A percentile compares a stretch with the other conserved stretches of the same genome.
Conservation (phyloP, 345 rosid genomes). For the Rhizophora apiculata region DNA sequence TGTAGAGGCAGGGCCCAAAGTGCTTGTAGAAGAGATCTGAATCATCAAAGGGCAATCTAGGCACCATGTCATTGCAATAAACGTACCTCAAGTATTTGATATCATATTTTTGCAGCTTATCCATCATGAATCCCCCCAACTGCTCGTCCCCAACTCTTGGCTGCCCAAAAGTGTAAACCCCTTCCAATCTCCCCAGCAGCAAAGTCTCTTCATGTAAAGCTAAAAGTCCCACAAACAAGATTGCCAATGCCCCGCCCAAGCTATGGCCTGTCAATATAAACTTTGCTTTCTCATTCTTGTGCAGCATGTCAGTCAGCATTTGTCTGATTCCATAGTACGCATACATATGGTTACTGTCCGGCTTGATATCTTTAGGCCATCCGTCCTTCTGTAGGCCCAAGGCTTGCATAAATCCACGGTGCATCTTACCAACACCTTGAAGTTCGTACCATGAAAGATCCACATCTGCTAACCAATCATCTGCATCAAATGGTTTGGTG, state of each 20-base stretch:
- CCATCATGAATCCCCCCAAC: slow-evolving; percentile 15
- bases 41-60: slow-evolving; percentile 24
- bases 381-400: slow-evolving; percentile 47
- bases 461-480: slow-evolving; percentile 42
- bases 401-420: slow-evolving; percentile 59
- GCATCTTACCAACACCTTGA: slow-evolving; percentile 46
- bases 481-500: slow-evolving; percentile 52
- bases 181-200: slow-evolving; percentile 23
- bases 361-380: slow-evolving; percentile 6
- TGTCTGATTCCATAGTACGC: slow-evolving; percentile 21
- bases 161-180: slow-evolving; percentile 25
- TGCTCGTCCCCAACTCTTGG: slow-evolving; percentile 21
- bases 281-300: slow-evolving; percentile 13
- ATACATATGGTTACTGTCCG: not conserved
- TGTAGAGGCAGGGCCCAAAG: slow-evolving; percentile 18
- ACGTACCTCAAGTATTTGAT: slow-evolving; percentile 17
- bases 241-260: slow-evolving; percentile 26
- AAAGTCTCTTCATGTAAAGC: slow-evolving; percentile 8
- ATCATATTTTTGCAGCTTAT: not conserved
- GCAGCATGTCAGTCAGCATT: slow-evolving; percentile 4
- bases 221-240: slow-evolving; percentile 14
- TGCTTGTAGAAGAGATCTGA: slow-evolving; percentile 12
- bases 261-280: slow-evolving; percentile 23
- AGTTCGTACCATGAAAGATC: slow-evolving; percentile 59
- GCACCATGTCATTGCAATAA: slow-evolving; percentile 21